A percentile compares a stretch with the other conserved stretches of the same genome.
These are phyloP conservation scores for Ogataea saltuana DNA, from an alignment of 805 yeast species.

Conservation along the genomic window DNA sequence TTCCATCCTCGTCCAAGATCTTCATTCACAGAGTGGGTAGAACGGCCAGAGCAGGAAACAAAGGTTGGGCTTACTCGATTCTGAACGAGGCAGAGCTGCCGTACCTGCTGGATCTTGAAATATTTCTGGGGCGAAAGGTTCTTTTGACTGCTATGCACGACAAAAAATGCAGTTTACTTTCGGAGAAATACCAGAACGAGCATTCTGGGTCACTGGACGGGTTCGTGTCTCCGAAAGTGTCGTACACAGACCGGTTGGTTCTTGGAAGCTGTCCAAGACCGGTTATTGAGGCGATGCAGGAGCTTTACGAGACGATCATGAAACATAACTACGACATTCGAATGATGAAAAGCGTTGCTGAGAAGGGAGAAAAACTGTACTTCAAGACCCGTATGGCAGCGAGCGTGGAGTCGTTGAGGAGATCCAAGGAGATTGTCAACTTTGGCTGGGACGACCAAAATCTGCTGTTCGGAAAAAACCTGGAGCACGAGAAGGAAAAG, in stretches of 20 bases:
- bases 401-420: conserved; percentile 77
- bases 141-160: conserved; percentile 70
- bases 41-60: conserved; percentile 98
- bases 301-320: conserved; percentile 63
- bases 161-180: conserved; percentile 54
- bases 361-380: conserved; percentile 86
- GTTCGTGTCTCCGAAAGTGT: conserved; percentile 55
- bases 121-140: conserved; percentile 84
- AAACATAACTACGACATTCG: conserved; percentile 66
- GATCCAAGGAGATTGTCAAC: conserved; percentile 74
- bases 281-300: conserved; percentile 70
- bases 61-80: conserved; percentile 96
- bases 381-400: conserved; percentile 85
- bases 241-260: conserved; percentile 75
- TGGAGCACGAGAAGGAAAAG: conserved; percentile 68
- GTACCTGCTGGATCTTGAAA: conserved; percentile 83
- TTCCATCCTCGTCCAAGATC: conserved; percentile 90
- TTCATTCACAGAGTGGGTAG: conserved; percentile 98
- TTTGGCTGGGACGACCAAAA: conserved; percentile 91
- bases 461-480: conserved; percentile 71
- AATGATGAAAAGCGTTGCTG: conserved; percentile 66
- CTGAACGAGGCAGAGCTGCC: conserved; percentile 86
- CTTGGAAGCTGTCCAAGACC: conserved; percentile 80
- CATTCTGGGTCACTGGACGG: conserved; percentile 29
- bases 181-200: conserved; percentile 44